phyloP scores from a whole-genome alignment of 106 monocot species.

The Agapanthus africanus region DNA sequence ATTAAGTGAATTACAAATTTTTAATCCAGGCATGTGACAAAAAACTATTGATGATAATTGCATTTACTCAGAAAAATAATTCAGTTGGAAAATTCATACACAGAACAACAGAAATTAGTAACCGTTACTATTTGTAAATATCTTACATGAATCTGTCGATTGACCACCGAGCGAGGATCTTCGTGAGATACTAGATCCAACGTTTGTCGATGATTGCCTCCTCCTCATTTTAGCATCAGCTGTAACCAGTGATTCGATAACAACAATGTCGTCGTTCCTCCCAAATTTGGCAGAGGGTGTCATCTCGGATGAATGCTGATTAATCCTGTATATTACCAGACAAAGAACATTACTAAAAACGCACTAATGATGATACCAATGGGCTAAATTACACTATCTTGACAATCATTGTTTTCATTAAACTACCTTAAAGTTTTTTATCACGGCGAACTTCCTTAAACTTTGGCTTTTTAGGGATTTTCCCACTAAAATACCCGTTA shows the following conservation, averaged over 20 bases:
- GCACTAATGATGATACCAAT: neutral
- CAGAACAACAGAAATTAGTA: too few species aligned
- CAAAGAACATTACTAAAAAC: neutral
- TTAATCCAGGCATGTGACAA: too few species aligned
- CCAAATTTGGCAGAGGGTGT: conserved; percentile 8
- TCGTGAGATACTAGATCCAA: conserved; percentile 8
- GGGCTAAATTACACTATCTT: too few species aligned
- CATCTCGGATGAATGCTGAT: conserved; percentile 11
- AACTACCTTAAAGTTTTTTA: too few species aligned
- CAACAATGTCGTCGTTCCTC: neutral
- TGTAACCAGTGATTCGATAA: conserved; percentile 17
- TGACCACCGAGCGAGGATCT: conserved; percentile 23
- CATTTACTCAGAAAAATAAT: neutral
- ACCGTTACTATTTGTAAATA: neutral
- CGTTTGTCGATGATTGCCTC: conserved; percentile 22
- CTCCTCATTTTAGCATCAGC: conserved; percentile 8
- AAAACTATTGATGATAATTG: too few species aligned
- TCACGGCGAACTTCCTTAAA: too few species aligned
- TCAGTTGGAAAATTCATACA: neutral
- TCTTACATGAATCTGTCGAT: conserved; percentile 25
- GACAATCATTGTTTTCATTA: too few species aligned
- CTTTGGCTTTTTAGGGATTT: too few species aligned
- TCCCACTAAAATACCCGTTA: too few species aligned
- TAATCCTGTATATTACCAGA: neutral
- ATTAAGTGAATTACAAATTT: too few species aligned